Base-by-base conservation (phyloP, 2,329 filamentous ascomycete species). In the Exophiala oligosperma region DNA sequence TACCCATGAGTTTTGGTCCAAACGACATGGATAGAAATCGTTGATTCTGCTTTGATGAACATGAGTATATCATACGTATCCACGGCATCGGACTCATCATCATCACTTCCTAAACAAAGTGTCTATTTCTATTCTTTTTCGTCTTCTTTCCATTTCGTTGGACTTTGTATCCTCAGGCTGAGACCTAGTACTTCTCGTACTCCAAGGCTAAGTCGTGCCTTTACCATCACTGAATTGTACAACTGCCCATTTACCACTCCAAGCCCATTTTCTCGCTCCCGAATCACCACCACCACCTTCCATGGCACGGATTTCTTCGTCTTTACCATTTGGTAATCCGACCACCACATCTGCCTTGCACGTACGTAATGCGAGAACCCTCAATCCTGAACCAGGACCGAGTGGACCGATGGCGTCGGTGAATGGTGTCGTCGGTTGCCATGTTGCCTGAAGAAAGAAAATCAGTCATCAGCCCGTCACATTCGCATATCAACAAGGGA, bases 341-440 rank as follows among this genome's bases (percentile, higher is more conserved):
- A 97, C 94, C 0, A 97, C 91, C 6, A 95, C 91, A 71, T 99
- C 94, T 0, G 93, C 93, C 77, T 99, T 99, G 80, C 93, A 97
- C 0, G 94, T 99, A 57, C 94, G 84, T 62, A 99, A 81, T 0
- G 94, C 90, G 28, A 99, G 80, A 2, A 93, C 83, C 60, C 96
- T 92, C 56, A 97, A 74, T 1, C 91, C 92, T 0, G 91, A 96
- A 0, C 84, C 84, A 37, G 64, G 63, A 0, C 93, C 93, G 52
- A 99, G 77, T 0, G 92, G 91, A 0, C 94, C 94, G 59, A 99
- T 87, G 0, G 94, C 92, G 62, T 88, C 82, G 1, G 81, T 80
- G 74, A 97, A 97, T 0, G 91, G 87, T 0, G 93, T 97, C 0
- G 92, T 91, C 2, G 93, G 82, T 66, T 92, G 86, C 94, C 94